Percentiles rank a stretch among this genome's conserved stretches.
phyloP scores from a whole-genome alignment of 2,329 filamentous ascomycete species.

The Xylaria sp. region DNA sequence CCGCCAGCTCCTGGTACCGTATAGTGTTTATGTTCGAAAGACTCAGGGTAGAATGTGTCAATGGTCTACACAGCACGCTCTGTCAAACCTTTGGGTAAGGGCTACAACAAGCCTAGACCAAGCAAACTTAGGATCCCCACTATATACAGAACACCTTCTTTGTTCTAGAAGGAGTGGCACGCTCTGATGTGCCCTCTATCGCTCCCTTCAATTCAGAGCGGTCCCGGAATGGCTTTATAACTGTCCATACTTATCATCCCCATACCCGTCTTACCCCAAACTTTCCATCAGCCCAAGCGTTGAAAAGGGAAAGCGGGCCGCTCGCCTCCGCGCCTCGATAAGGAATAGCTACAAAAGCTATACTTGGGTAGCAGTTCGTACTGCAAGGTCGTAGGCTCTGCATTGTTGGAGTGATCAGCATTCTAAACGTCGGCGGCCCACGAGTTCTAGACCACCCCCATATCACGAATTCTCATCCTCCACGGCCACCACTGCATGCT shows the following conservation, averaged over 20 bases:
- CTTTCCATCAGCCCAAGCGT: conserved; percentile 17
- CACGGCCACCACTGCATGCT: background rate
- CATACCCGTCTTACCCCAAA: conserved; percentile 26
- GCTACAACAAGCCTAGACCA: background rate
- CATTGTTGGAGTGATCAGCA: background rate
- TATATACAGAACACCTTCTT: background rate
- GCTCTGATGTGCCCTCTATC: conserved; percentile 12
- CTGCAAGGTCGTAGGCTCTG: conserved; percentile 14
- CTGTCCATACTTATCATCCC: conserved; percentile 9
- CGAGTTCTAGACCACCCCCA: conserved; percentile 22
- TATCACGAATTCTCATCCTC: conserved; percentile 1
- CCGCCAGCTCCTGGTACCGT: conserved; percentile 10
- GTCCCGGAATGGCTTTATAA: conserved; percentile 30
- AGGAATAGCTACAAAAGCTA: conserved; percentile 18
- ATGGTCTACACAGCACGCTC: background rate
- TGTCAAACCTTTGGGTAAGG: background rate
- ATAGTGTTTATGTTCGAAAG: conserved; percentile 3
- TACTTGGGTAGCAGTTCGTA: conserved; percentile 4
- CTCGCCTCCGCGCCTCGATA: conserved; percentile 30
- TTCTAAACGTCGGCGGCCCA: conserved; percentile 11
- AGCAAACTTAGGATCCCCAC: background rate
- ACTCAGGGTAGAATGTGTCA: background rate
- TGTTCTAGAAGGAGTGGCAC: background rate
- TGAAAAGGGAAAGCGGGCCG: conserved; percentile 37
- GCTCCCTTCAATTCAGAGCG: conserved; percentile 18